Percentiles rank a stretch among this genome's conserved stretches.
phyloP scores from a whole-genome alignment of 805 yeast species.

The Kazachstania psychrophila region DNA sequence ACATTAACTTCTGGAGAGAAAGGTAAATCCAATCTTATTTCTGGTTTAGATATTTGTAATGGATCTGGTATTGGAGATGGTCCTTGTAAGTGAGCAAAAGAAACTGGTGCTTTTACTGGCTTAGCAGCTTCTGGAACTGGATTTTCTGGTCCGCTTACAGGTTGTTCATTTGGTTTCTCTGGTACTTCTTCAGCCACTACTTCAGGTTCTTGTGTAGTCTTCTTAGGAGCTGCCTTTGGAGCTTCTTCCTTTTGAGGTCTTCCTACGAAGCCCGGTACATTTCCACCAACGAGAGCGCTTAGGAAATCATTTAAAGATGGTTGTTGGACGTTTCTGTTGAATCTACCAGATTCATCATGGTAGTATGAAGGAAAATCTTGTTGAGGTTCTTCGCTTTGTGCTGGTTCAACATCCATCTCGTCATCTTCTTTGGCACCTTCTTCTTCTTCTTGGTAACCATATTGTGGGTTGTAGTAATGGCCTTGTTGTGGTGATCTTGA shows the following conservation, averaged over 20 bases:
- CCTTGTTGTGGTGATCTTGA: slow-evolving; percentile 12
- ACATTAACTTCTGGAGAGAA: slow-evolving; percentile 52
- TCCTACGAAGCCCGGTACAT: not conserved
- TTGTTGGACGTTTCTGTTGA: slow-evolving; percentile 4
- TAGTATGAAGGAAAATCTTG: slow-evolving; percentile 17
- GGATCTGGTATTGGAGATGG: slow-evolving; percentile 33
- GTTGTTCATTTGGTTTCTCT: not conserved
- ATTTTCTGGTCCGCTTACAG: slow-evolving; percentile 2
- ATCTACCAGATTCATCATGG: slow-evolving; percentile 10
- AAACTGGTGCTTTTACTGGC: slow-evolving; percentile 3
- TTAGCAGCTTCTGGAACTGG: slow-evolving; percentile 2
- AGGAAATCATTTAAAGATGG: slow-evolving; percentile 15
- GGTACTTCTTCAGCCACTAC: not conserved
- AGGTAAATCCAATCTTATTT: slow-evolving; percentile 34
- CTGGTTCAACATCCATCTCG: slow-evolving; percentile 9
- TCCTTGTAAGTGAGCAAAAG: slow-evolving; percentile 19
- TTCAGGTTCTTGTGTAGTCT: not conserved
- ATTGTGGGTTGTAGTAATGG: slow-evolving; percentile 24
- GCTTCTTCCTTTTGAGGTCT: not conserved
- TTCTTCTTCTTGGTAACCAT: slow-evolving; percentile 22
- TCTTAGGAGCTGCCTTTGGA: not conserved
- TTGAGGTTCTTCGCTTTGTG: slow-evolving; percentile 3
- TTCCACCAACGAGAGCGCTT: slow-evolving; percentile 17
- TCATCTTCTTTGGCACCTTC: slow-evolving; percentile 27
- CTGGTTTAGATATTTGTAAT: slow-evolving; percentile 39